Evolutionary conservation across 345 rosid species (phyloP).

Genomic region (Excoecaria agallocha): DNA sequence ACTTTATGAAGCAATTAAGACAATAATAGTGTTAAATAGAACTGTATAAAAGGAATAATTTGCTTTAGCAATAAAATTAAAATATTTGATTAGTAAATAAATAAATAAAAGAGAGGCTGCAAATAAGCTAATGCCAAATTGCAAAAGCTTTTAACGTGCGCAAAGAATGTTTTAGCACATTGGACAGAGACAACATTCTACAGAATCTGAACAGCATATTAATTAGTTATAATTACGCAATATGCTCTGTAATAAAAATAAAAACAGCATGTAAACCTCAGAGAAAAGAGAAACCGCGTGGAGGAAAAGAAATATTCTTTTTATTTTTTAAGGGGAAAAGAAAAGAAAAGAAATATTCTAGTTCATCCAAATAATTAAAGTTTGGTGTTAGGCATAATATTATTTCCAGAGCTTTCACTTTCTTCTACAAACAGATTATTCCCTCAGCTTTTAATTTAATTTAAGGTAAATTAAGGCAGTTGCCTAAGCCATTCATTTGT

Average conservation of each 20-base stretch:
- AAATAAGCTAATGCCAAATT: background rate
- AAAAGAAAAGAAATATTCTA: constrained; percentile 13
- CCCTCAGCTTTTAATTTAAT: background rate
- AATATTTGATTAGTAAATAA: background rate
- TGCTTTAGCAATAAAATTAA: background rate
- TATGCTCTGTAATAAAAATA: no score
- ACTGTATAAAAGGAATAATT: constrained; percentile 1
- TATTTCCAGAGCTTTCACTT: constrained; percentile 8
- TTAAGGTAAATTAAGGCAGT: no score
- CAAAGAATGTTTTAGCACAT: constrained; percentile 17
- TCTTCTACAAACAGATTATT: no score
- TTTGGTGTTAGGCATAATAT: no score
- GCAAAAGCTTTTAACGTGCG: constrained; percentile 5
- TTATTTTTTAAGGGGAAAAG: no score
- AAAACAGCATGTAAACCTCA: no score
- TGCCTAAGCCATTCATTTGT: background rate
- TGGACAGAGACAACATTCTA: background rate
- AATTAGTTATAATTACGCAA: no score
- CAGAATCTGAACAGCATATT: constrained; percentile 17
- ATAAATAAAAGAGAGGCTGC: background rate
- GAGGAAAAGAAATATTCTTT: no score
- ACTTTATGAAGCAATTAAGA: no score
- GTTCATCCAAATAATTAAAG: constrained; percentile 2
- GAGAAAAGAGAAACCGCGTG: no score
- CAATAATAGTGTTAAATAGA: no score